phyloP scores from a whole-genome alignment of 768 basidiomycete species.

The Phanerochaete carnosa region DNA sequence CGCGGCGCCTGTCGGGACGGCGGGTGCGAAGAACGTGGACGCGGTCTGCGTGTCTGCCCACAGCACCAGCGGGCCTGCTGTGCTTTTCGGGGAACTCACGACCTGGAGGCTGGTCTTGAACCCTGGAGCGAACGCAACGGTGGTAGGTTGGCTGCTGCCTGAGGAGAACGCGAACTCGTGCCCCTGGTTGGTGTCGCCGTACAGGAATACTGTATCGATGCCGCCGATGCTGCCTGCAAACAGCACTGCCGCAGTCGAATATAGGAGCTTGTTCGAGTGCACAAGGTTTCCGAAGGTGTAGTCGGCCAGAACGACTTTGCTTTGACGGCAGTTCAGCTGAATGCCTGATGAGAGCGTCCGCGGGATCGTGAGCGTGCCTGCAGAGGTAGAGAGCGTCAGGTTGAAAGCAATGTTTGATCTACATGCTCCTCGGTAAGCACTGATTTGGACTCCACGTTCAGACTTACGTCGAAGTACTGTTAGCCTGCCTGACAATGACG shows the following conservation, averaged over 20 bases:
- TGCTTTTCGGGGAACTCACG: conserved; percentile 63
- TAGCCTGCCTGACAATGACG: conserved; percentile 64
- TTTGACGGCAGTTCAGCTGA: conserved; percentile 65
- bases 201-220: conserved; percentile 40
- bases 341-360: conserved; percentile 44
- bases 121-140: conserved; percentile 44
- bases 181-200: conserved; percentile 30
- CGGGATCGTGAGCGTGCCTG: conserved; percentile 55
- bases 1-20: conserved; percentile 38
- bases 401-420: conserved; percentile 55
- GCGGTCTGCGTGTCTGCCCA: conserved; percentile 66
- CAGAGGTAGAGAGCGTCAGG: conserved; percentile 53
- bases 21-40: conserved; percentile 75
- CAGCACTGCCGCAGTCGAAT: conserved; percentile 73
- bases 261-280: conserved; percentile 47
- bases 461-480: conserved; percentile 65
- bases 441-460: background rate
- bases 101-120: conserved; percentile 43
- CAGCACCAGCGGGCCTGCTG: conserved; percentile 63
- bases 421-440: conserved; percentile 4
- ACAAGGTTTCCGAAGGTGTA: conserved; percentile 67
- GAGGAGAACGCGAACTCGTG: conserved; percentile 34
- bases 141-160: conserved; percentile 28
- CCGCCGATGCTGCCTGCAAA: conserved; percentile 50
- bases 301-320: conserved; percentile 69